Evolutionary conservation across 176 grass and related monocot species (phyloP), one percentile per base, ranked within the genome.

Genomic region (Hordeum vulgare): DNA sequence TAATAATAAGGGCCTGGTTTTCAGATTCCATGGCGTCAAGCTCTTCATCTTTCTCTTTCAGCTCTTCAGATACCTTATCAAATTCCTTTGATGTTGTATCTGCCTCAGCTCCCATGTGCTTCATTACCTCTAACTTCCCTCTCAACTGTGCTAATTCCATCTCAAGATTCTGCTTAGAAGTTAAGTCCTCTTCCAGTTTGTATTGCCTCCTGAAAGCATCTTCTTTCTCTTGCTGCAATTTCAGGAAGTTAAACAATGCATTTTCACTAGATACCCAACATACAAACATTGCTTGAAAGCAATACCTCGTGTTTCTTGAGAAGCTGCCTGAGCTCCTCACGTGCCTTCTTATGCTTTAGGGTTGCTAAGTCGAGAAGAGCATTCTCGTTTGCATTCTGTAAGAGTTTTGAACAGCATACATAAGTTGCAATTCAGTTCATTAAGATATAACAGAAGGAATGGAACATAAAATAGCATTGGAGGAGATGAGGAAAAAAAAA

Each of bases 81-180:
- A 88, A 13, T 63, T 76, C 65, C 34, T 80, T 90, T 20, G 77
- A 78, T 21, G 47, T 34, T 14, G 13, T 39, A 77, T 87, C 89
- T 35, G 86, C 89, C 12, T 89, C 86, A 58, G 33, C 44, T 60
- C 37, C 81, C 81, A 91, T 89, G 75, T 85, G 84, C 66, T 83
- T 89, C 92, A 85, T 79, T 28, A 94, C 86, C 66, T 91, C 65
- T 61, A 89, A 47, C 74, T 83, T 91, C 29, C 89, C 86, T 29
- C 26, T 89, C 84, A 94, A 7, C 14, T 85, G 89, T 69, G 91
- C 66, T 87, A 89, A 89, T 85, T 94, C 89, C 73, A 91, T 34
- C 81, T 94, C 89, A 70, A 94, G 81, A 36, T 89, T 89, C 37
- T 94, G 92, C 76, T 86, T 89, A 15, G 84, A 79, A 80, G 72